Evolutionary conservation across 805 yeast species (phyloP), one percentile per base, ranked within the genome.

Genomic region (Wilhelminamyces savonicus): DNA sequence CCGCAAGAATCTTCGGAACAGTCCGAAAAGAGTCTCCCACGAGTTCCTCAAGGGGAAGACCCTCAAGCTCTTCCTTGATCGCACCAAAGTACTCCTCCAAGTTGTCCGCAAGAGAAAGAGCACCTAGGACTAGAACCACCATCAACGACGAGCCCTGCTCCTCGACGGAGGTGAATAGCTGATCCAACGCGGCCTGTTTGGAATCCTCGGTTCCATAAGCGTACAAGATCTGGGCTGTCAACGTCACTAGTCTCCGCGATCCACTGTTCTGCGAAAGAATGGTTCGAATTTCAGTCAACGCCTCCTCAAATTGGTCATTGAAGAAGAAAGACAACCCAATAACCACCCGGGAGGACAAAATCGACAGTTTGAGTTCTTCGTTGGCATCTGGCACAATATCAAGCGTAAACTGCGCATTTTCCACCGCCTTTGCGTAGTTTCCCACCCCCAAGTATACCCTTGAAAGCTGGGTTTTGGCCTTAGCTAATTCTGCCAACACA

Each of bases 141-240:
- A 75, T 46, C 26, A 85, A 56, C 3, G 87, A 75, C 1, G 82
- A 64, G 0, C 94, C 95, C 33, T 71, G 54, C 4, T 58, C 62
- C 36, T 72, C 79, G 23, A 87, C 74, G 43, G 69, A 75, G 15
- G 70, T 66, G 42, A 82, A 80, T 25, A 90, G 56, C 52, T 86
- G 95, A 43, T 87, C 95, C 27, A 83, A 48, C 0, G 97, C 95
- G 1, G 87, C 88, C 39, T 77, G 81, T 35, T 76, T 78, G 1
- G 92, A 76, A 4, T 82, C 92, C n/a, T 71, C 76, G 0, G 76
- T 71, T n/a, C 76, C 82, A 33, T 74, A 73, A 2, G 85, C 84
- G 59, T 80, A 82, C 28, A 92, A 62, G 1, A 88, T 81, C 48
- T 87, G 94, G 0, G 92, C 75, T 13, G 85, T 69, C 17, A 90